Evolutionary conservation across 2,329 filamentous ascomycete species (phyloP).

Genomic region (Aureobasidium subglaciale): DNA sequence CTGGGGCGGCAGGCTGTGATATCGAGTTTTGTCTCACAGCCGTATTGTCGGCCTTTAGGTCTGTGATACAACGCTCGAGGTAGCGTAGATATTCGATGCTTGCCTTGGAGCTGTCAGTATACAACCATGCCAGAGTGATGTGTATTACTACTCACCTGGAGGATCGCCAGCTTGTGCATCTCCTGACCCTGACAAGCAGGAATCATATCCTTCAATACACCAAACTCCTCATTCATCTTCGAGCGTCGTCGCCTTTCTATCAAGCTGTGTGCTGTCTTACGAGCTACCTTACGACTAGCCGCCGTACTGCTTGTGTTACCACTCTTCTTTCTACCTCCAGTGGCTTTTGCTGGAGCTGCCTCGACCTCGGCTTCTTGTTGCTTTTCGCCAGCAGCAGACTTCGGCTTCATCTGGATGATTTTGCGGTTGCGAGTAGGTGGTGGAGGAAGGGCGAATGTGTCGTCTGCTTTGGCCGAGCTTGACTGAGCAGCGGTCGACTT

Average conservation of each 20-base stretch:
- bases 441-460: conserved; percentile 72
- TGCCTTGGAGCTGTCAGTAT: conserved; percentile 49
- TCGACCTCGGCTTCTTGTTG: conserved; percentile 21
- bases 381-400: conserved; percentile 29
- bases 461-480: conserved; percentile 42
- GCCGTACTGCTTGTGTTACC: conserved; percentile 63
- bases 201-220: conserved; percentile 87
- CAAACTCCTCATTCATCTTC: conserved; percentile 99
- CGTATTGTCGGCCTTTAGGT: conserved; percentile 57
- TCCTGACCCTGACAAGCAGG: conserved; percentile 88
- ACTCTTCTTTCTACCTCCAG: conserved; percentile 65
- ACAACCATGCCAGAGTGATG: not conserved
- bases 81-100: conserved; percentile 96
- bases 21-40: conserved; percentile 3
- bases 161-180: conserved; percentile 95
- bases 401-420: conserved; percentile 96
- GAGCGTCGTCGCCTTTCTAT: conserved; percentile 84
- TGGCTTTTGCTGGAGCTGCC: conserved; percentile 21
- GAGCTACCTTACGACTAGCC: conserved; percentile 86
- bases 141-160: conserved; percentile 58
- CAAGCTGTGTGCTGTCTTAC: conserved; percentile 92
- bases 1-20: not conserved
- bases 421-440: conserved; percentile 87
- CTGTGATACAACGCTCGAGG: conserved; percentile 76
- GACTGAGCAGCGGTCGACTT: conserved; percentile 18